A percentile compares a stretch with the other conserved stretches of the same genome.
phyloP scores from a whole-genome alignment of 1,284 basidiomycete genomes.

The Athelia sp. region DNA sequence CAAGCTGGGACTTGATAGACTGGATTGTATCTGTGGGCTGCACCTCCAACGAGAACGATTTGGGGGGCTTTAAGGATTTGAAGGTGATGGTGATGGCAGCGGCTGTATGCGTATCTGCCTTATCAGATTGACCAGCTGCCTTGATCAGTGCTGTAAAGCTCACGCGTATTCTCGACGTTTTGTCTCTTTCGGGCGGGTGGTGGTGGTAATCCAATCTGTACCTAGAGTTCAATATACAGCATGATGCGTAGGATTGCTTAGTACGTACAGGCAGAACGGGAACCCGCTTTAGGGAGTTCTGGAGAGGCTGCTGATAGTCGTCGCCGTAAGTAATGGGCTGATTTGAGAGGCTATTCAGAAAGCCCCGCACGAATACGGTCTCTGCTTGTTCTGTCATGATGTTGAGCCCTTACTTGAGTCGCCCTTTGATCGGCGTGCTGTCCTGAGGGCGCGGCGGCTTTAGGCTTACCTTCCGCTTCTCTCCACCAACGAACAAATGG shows the following conservation, averaged over 20 bases:
- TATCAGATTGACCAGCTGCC: slow-evolving; percentile 10
- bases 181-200: slow-evolving; percentile 46
- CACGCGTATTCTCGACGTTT: slow-evolving; percentile 6
- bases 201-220: slow-evolving; percentile 52
- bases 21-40: slow-evolving; percentile 76
- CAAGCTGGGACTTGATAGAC: slow-evolving; percentile 70
- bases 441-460: no score
- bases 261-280: slow-evolving; percentile 64
- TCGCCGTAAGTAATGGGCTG: slow-evolving; percentile 70
- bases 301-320: slow-evolving; percentile 73
- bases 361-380: slow-evolving; percentile 67
- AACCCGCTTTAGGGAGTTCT: slow-evolving; percentile 69
- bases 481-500: no score
- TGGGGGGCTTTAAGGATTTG: slow-evolving; percentile 87
- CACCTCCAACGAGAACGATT: slow-evolving; percentile 65
- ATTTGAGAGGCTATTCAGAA: slow-evolving; percentile 61
- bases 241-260: slow-evolving; percentile 1
- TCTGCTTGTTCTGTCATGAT: slow-evolving; percentile 65
- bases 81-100: slow-evolving; percentile 65
- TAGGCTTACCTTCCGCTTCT: no score
- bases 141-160: slow-evolving; percentile 2
- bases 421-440: background rate
- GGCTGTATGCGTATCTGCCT: slow-evolving; percentile 26
- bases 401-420: background rate
- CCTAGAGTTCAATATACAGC: slow-evolving; percentile 3